Evolutionary conservation across 106 monocot genomes (phyloP).

Genomic region (Hemerocallis citrina): DNA sequence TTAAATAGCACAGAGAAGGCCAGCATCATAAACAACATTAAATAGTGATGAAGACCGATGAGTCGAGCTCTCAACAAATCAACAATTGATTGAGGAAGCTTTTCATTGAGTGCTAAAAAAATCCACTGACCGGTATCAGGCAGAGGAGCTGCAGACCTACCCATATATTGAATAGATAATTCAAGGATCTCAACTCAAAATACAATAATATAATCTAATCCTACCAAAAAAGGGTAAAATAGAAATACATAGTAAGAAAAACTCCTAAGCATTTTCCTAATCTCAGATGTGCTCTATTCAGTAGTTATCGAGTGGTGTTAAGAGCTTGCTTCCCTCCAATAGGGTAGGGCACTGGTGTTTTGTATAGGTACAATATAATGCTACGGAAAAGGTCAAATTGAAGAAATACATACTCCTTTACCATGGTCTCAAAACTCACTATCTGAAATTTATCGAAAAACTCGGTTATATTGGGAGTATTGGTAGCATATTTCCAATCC

Average conservation of each 20-base stretch:
- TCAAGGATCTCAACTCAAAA: neutral
- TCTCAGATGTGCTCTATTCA: too few species aligned
- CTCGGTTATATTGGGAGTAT: too few species aligned
- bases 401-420: too few species aligned
- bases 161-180: slow-evolving; percentile 10
- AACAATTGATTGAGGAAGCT: slow-evolving; percentile 57
- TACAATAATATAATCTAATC: neutral
- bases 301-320: too few species aligned
- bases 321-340: too few species aligned
- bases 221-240: neutral
- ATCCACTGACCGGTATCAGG: slow-evolving; percentile 98
- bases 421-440: too few species aligned
- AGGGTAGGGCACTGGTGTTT: too few species aligned
- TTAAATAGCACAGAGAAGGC: slow-evolving; percentile 87
- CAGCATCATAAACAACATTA: slow-evolving; percentile 92
- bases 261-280: neutral
- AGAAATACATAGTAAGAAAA: neutral
- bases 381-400: too few species aligned
- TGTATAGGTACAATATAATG: too few species aligned
- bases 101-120: slow-evolving; percentile 82
- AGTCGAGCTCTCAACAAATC: slow-evolving; percentile 74
- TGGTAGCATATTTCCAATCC: too few species aligned
- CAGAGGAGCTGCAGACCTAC: slow-evolving; percentile 82
- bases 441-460: too few species aligned
- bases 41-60: slow-evolving; percentile 82